Percentiles rank a stretch among this genome's conserved stretches.
Evolutionary conservation across 202 grass and related monocot genomes (phyloP).

Genomic region (Tripidium arundinaceum): DNA sequence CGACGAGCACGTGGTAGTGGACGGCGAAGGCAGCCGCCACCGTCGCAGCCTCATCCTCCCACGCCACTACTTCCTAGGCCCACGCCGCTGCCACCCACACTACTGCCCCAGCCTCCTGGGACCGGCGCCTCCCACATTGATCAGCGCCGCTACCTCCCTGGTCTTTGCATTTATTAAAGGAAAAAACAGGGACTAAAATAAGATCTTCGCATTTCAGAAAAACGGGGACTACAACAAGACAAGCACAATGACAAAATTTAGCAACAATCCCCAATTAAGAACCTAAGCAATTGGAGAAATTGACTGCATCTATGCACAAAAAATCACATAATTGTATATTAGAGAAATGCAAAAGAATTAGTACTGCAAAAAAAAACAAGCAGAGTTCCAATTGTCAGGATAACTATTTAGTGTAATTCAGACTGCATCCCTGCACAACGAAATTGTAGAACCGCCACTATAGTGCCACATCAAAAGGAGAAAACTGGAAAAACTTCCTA

Average conservation of each 20-base stretch:
- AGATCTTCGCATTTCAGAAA: background rate
- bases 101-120: no score
- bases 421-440: background rate
- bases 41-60: no score
- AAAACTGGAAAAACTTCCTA: background rate
- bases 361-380: background rate
- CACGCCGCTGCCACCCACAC: no score
- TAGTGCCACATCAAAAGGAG: background rate
- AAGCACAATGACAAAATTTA: background rate
- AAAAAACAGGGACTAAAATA: background rate
- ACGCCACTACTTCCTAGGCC: no score
- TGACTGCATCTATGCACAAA: background rate
- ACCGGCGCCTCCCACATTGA: no score
- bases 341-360: background rate
- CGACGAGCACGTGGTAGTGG: no score
- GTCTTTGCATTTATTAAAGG: no score
- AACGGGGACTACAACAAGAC: background rate
- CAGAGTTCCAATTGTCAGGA: background rate
- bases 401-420: background rate
- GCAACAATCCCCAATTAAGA: background rate
- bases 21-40: no score
- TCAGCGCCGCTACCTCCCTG: no score
- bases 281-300: background rate
- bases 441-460: background rate
- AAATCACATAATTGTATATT: background rate